Base-by-base conservation (phyloP, 805 yeast genomes). In the Torulaspora quercuum region DNA sequence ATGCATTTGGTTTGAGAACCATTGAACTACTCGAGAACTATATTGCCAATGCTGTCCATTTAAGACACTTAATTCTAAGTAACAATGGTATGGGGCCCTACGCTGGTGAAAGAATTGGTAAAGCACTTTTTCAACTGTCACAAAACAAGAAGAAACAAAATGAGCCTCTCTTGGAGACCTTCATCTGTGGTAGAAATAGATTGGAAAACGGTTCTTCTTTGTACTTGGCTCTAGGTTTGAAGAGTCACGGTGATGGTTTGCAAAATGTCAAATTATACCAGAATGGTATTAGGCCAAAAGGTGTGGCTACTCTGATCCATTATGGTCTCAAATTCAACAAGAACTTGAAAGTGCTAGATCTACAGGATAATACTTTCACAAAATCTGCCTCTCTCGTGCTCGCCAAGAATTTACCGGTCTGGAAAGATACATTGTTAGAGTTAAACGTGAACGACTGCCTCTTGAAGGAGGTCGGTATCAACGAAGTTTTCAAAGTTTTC, bases 61-160 rank as follows among this genome's bases (percentile, higher is more conserved):
- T 92, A 38, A 82, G 85, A 63, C 96, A 92, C 59, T 73, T 92
- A 61, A 80, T 86, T 48, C 70, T 92, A 45, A 82, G 96, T 30
- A 92, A 92, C 65, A 92, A 92, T 61, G 99, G 99, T 38, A 82
- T 92, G 78, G 99, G 99, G 22, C 99, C 99, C 16, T 83, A 83
- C 59, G 95, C 97, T 1, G 98, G 99, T 52, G 82, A 90, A 39
- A 76, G 95, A 59, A 84, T 92, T 44, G 99, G 97, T 42, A 78
- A 78, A 52, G 85, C 95, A 3, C 73, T 92, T 30, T 85, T 70
- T 65, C 72, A 74, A 49, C 72, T 90, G 46, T 78, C 92, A 13
- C 61, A 60, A 34, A 80, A 79, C 39, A 88, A 88, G 64, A 60
- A 68, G 46, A 61, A 61, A 32, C 58, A 61, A n/a, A 52, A 57